Evolutionary conservation across 2,329 filamentous ascomycete species (phyloP), one percentile per base, ranked within the genome.

Genomic region (Phyllosticta citribraziliensis): DNA sequence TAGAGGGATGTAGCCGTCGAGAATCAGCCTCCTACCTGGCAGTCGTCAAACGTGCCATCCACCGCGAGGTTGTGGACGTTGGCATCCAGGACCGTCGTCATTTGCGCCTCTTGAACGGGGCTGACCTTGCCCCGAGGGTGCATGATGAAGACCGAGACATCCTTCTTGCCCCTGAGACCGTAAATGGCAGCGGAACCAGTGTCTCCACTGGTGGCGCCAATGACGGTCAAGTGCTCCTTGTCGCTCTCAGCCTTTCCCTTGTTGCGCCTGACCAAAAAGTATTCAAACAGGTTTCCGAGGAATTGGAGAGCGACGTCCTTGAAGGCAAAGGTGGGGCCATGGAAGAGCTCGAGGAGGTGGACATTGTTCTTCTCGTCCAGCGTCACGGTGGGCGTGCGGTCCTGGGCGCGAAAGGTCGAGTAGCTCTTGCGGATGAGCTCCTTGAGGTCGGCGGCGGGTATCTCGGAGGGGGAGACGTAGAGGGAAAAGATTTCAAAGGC

Each of bases 131-230:
- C 93, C 74, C 94, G 89, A 25, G 94, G 94, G 74, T 93, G 88
- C 69, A 97, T 82, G 72, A 99, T 97, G 78, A 96, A 94, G 58
- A 97, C 89, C 0, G 91, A 95, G 17, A 97, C 89, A 80, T 99
- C 94, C 77, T 96, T 92, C 84, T 97, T 97, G 60, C 92, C 91
- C 57, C 92, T 81, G 60, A 99, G 81, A 61, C 94, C 94, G 71
- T 97, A 97, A 68, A 99, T 97, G 66, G 94, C 94, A 11, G 93
- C 93, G 27, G 91, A 96, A 24, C 93, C 93, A 27, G 93, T 97
- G 72, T 81, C 71, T 62, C 74, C 74, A 66, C 74, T 76, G 55
- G 74, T 76, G 52, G 74, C 74, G 60, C 74, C 70, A 66, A 76
- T 66, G 66, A 76, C 72, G 0, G 73, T 75, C 67, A 75, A 55